phyloP scores from a whole-genome alignment of 2,329 filamentous ascomycete genomes.

The Mycocentrospora acerina region DNA sequence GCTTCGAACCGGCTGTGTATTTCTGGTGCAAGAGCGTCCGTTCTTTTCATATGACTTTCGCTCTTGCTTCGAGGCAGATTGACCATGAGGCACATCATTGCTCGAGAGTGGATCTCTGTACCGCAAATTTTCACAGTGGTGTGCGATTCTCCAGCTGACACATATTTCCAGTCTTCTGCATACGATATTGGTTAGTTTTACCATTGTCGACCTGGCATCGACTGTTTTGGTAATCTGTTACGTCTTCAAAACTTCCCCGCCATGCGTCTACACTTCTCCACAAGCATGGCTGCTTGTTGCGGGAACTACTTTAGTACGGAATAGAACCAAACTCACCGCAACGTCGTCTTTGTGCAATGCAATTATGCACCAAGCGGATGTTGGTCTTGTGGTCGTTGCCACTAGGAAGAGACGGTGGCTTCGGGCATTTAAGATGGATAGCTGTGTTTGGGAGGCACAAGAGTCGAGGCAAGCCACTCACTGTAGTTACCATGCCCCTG shows the following conservation, averaged over 20 bases:
- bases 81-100: constrained; percentile 1
- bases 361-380: not conserved
- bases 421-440: too few species aligned
- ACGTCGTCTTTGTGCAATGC: constrained; percentile 8
- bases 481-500: constrained; percentile 5
- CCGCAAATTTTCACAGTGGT: constrained; percentile 24
- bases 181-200: constrained; percentile 18
- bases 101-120: constrained; percentile 13
- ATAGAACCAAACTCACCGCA: constrained; percentile 25
- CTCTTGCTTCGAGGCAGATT: too few species aligned
- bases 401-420: not conserved
- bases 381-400: not conserved
- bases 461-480: not conserved
- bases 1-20: too few species aligned
- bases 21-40: too few species aligned
- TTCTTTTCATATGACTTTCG: too few species aligned
- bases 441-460: constrained; percentile 1
- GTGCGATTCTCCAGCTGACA: constrained; percentile 16
- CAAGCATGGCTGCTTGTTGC: constrained; percentile 21
- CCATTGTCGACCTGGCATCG: constrained; percentile 20
- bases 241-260: constrained; percentile 41
- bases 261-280: constrained; percentile 29
- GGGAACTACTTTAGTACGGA: constrained; percentile 36
- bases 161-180: constrained; percentile 20
- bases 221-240: constrained; percentile 36